phyloP scores from a whole-genome alignment of 2,329 filamentous ascomycete species.

The Botrytis paeoniae region DNA sequence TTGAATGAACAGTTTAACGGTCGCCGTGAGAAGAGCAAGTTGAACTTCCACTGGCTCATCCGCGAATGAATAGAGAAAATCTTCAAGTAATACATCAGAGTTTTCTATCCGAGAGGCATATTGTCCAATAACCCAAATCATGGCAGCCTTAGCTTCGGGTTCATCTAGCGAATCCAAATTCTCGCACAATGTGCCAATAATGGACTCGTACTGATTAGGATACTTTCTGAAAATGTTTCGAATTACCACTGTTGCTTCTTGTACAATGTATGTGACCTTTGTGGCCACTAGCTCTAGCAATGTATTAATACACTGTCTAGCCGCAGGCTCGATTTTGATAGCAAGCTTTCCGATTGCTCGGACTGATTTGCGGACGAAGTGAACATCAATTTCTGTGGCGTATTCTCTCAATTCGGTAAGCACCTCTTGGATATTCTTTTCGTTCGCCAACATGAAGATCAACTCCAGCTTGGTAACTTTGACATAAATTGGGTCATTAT shows the following conservation, averaged over 20 bases:
- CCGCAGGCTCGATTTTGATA: constrained; percentile 97
- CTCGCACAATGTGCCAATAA: constrained; percentile 92
- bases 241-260: constrained; percentile 97
- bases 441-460: constrained; percentile 97
- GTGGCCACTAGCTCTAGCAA: constrained; percentile 90
- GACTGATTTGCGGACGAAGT: constrained; percentile 97
- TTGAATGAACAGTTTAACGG: constrained; percentile 97
- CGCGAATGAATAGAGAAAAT: constrained; percentile 89
- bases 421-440: constrained; percentile 93
- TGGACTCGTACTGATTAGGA: constrained; percentile 96
- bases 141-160: constrained; percentile 94
- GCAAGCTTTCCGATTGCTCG: constrained; percentile 96
- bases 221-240: constrained; percentile 99
- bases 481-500: constrained; percentile 99
- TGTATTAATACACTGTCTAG: constrained; percentile 85
- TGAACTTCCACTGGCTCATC: constrained; percentile 97
- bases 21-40: constrained; percentile 88
- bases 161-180: constrained; percentile 96
- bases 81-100: constrained; percentile 86
- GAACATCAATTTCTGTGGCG: constrained; percentile 96
- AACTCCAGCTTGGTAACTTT: constrained; percentile 98
- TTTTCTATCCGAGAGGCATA: constrained; percentile 98
- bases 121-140: constrained; percentile 99
- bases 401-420: constrained; percentile 93
- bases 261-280: constrained; percentile 98